A percentile compares a stretch with the other conserved stretches of the same genome.
These are phyloP conservation scores for Podaxis pistillaris DNA, from an alignment of 768 basidiomycete genomes.

Conservation along the genomic window DNA sequence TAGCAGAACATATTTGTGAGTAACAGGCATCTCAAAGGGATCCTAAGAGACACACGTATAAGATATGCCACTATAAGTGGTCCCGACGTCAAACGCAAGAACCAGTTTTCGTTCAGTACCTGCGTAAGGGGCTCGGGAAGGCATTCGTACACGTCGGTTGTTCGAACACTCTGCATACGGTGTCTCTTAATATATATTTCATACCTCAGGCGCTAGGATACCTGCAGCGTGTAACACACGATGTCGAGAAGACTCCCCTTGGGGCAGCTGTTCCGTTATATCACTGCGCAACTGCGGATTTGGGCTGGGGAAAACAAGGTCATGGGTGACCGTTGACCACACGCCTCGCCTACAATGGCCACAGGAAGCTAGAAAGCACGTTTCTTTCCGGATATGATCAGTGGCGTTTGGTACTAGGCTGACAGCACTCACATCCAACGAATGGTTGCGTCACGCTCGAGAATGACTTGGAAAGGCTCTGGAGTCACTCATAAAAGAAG, in stretches of 20 bases:
- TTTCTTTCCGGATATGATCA: too few species aligned
- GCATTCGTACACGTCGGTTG: constrained; percentile 8
- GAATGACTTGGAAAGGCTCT: neutral
- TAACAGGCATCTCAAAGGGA: neutral
- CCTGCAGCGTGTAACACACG: neutral
- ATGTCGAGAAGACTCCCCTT: neutral
- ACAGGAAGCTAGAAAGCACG: too few species aligned
- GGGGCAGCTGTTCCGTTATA: neutral
- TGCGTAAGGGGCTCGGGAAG: constrained; percentile 17
- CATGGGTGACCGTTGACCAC: neutral
- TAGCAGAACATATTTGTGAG: constrained; percentile 9
- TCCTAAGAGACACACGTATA: constrained; percentile 26
- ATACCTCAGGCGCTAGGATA: neutral
- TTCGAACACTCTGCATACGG: neutral
- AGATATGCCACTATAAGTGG: constrained; percentile 42
- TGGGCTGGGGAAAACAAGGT: neutral
- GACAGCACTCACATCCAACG: too few species aligned
- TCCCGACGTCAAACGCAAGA: constrained; percentile 41
- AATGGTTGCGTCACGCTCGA: neutral
- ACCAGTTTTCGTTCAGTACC: constrained; percentile 32
- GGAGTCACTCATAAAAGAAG: neutral
- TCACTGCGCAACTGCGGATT: constrained; percentile 7
- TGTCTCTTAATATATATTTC: neutral
- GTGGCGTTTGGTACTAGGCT: neutral
- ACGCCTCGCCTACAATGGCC: too few species aligned